Percentiles rank a stretch among this genome's conserved stretches.
Conservation (phyloP, 2,329 filamentous ascomycete species). For the Stenocarpella maydis region DNA sequence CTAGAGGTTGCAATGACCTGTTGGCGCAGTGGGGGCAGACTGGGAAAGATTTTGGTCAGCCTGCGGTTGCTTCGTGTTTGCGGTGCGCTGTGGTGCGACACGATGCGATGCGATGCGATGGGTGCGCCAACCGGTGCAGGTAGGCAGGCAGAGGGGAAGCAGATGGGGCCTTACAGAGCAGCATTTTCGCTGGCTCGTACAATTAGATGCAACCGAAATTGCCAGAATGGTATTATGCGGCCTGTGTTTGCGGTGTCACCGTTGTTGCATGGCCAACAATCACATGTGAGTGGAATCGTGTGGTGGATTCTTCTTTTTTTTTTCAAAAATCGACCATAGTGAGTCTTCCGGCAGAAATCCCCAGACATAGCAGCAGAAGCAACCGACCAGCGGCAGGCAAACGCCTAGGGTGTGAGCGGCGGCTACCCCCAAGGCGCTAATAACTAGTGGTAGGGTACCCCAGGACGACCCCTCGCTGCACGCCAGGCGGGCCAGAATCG, state of each 20-base stretch:
- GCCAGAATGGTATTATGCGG: not conserved
- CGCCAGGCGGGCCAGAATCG: not conserved
- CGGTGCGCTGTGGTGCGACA: not conserved
- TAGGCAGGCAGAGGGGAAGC: constrained; percentile 12
- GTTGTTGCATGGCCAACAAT: constrained; percentile 17
- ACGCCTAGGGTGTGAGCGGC: not conserved
- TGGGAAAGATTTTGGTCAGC: constrained; percentile 44
- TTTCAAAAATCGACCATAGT: not conserved
- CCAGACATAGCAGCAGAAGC: not conserved
- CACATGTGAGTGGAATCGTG: constrained; percentile 19
- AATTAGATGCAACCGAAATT: constrained; percentile 12
- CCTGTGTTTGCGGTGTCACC: constrained; percentile 13
- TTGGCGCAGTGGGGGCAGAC: constrained; percentile 88
- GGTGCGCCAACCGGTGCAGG: not conserved
- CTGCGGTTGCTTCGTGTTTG: not conserved
- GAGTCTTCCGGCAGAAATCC: not conserved
- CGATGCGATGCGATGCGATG: not conserved
- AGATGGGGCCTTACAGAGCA: constrained; percentile 66
- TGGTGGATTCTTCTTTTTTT: not conserved
- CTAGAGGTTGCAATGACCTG: too few relatives aligned
- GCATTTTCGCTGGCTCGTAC: constrained; percentile 55
- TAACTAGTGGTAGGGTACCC: not conserved
- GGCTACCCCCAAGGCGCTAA: not conserved
- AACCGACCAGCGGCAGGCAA: constrained; percentile 8
- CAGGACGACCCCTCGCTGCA: constrained; percentile 7